Conservation (phyloP, 2,329 filamentous ascomycete genomes). For the Colletotrichum paranaense region DNA sequence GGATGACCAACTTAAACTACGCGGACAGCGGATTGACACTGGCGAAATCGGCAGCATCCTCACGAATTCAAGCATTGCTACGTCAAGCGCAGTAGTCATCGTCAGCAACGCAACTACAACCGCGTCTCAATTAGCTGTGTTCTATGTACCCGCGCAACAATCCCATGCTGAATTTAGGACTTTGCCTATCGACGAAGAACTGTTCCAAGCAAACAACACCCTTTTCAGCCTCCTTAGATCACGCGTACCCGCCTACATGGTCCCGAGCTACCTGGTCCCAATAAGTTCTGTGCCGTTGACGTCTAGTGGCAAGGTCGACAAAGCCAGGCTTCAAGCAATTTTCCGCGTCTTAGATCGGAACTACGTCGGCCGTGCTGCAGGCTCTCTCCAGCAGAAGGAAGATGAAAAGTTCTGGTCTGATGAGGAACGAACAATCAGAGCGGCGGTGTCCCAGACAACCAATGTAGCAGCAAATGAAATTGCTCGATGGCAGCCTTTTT, state of each 20-base stretch:
- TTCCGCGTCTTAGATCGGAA: slow-evolving; percentile 59
- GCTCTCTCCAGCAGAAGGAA: slow-evolving; percentile 44
- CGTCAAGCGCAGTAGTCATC: slow-evolving; percentile 74
- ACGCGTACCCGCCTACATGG: slow-evolving; percentile 79
- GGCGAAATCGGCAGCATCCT: slow-evolving; percentile 77
- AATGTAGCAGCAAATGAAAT: slow-evolving; percentile 59
- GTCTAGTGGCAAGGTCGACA: slow-evolving; percentile 80
- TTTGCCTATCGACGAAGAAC: slow-evolving; percentile 52
- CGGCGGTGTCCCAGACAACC: slow-evolving; percentile 63
- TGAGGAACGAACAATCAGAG: slow-evolving; percentile 67
- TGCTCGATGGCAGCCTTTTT: slow-evolving; percentile 76
- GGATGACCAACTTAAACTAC: slow-evolving; percentile 85
- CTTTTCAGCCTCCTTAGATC: slow-evolving; percentile 67
- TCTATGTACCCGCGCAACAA: slow-evolving; percentile 67
- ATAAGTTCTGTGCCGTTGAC: slow-evolving; percentile 78
- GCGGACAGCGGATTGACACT: slow-evolving; percentile 83
- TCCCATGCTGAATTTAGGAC: neutral
- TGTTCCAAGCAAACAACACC: slow-evolving; percentile 47
- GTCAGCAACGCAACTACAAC: slow-evolving; percentile 52
- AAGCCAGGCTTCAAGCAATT: slow-evolving; percentile 57
- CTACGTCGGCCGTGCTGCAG: slow-evolving; percentile 53
- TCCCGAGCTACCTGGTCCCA: slow-evolving; percentile 80
- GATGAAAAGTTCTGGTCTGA: slow-evolving; percentile 57
- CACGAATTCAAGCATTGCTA: slow-evolving; percentile 60
- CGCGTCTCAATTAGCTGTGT: slow-evolving; percentile 71